These are phyloP conservation scores for Hebeloma cylindrosporum DNA, from an alignment of 768 basidiomycete genomes.

Conservation along the genomic window DNA sequence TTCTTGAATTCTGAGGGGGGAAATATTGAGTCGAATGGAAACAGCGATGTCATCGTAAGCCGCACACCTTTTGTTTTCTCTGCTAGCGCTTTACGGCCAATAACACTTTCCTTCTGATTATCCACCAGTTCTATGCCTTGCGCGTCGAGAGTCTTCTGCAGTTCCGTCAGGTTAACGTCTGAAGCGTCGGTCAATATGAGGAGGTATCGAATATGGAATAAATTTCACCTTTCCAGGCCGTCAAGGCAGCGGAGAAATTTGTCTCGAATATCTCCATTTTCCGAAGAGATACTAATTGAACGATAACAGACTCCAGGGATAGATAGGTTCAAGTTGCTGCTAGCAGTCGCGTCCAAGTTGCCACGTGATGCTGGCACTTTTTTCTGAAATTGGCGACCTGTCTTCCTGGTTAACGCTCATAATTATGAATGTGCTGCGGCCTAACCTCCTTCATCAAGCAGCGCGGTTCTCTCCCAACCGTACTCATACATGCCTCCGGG, in stretches of 20 bases:
- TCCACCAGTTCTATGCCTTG: conserved; percentile 96
- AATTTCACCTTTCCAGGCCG: conserved; percentile 85
- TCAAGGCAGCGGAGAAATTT: conserved; percentile 90
- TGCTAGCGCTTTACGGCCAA: conserved; percentile 90
- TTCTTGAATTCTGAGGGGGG: conserved; percentile 87
- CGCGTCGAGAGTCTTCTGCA: conserved; percentile 90
- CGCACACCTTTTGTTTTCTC: conserved; percentile 94
- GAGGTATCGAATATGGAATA: neutral
- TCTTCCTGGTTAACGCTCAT: neutral
- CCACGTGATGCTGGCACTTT: conserved; percentile 25
- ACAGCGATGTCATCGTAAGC: neutral
- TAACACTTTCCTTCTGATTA: conserved; percentile 96
- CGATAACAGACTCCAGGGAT: too few relatives aligned
- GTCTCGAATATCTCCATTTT: conserved; percentile 46
- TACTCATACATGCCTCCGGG: conserved; percentile 5
- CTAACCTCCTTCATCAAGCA: conserved; percentile 16
- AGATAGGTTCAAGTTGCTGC: neutral
- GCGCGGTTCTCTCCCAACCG: conserved; percentile 10
- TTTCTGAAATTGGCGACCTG: conserved; percentile 11
- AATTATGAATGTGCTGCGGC: conserved; percentile 23
- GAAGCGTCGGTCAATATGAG: neutral
- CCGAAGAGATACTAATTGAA: conserved; percentile 1
- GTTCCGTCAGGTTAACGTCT: conserved; percentile 87
- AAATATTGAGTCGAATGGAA: neutral
- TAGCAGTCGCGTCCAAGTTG: conserved; percentile 15